Evolutionary conservation across 768 basidiomycete genomes (phyloP).

Genomic region (Pleurotus tuoliensis): DNA sequence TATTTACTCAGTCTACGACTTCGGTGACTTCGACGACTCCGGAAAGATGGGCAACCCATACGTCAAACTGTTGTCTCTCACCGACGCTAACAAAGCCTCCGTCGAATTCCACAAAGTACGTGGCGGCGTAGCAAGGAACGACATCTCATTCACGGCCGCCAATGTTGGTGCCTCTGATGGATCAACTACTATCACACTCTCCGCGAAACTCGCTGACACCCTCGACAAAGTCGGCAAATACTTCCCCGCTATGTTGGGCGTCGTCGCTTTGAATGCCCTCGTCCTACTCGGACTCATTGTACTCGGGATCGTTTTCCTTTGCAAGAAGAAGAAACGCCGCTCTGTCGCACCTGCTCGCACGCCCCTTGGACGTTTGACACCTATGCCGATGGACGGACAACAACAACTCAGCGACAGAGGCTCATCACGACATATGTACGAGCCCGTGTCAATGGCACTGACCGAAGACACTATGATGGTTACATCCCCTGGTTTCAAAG

Average conservation of each 20-base stretch:
- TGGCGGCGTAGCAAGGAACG: constrained; percentile 58
- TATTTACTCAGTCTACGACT: constrained; percentile 80
- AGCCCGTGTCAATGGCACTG: constrained; percentile 69
- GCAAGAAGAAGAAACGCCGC: constrained; percentile 39
- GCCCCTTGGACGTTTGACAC: constrained; percentile 38
- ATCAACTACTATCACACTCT: constrained; percentile 47
- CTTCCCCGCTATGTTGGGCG: constrained; percentile 69
- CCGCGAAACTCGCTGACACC: constrained; percentile 52
- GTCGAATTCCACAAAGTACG: constrained; percentile 64
- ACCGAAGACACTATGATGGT: constrained; percentile 55
- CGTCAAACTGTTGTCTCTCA: constrained; percentile 66
- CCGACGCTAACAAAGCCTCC: constrained; percentile 69
- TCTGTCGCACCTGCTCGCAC: constrained; percentile 24
- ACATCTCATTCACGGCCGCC: constrained; percentile 65
- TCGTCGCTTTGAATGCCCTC: constrained; percentile 76
- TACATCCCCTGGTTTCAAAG: constrained; percentile 56
- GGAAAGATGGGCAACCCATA: constrained; percentile 74
- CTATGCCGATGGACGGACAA: constrained; percentile 53
- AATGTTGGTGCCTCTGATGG: constrained; percentile 33
- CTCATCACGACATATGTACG: constrained; percentile 45
- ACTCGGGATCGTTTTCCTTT: constrained; percentile 50
- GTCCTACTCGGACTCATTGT: constrained; percentile 56
- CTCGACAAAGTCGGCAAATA: constrained; percentile 60
- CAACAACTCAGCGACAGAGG: constrained; percentile 39
- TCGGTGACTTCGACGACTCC: constrained; percentile 67